Conservation (phyloP, 1,284 basidiomycete species). For the Lignosus rhinocerotis region DNA sequence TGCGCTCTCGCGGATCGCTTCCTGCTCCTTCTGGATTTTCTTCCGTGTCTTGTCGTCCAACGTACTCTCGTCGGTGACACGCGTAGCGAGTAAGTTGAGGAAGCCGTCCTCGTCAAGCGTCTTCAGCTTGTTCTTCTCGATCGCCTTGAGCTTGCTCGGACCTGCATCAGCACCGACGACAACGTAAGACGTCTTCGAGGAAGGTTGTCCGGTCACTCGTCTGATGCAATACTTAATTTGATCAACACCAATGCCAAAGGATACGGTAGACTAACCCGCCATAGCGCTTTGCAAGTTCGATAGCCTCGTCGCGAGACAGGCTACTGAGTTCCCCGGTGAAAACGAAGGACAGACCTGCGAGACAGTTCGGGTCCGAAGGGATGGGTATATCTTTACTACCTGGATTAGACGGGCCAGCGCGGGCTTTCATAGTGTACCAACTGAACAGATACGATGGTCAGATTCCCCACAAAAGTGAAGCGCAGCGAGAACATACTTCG, state of each 20-base stretch:
- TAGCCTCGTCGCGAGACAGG: constrained; percentile 86
- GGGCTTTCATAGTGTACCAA: constrained; percentile 66
- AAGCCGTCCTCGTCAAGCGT: constrained; percentile 91
- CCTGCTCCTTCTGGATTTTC: constrained; percentile 82
- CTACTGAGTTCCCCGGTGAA: constrained; percentile 93
- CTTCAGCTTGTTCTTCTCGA: constrained; percentile 76
- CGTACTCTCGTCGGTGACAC: constrained; percentile 41
- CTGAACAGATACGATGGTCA: constrained; percentile 35
- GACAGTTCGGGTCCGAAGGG: constrained; percentile 69
- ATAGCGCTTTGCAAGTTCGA: constrained; percentile 89
- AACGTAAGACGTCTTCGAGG: constrained; percentile 89
- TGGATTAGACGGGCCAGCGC: constrained; percentile 70
- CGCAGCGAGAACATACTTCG: constrained; percentile 35
- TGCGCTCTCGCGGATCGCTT: constrained; percentile 72
- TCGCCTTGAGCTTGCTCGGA: constrained; percentile 81
- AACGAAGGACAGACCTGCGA: constrained; percentile 89
- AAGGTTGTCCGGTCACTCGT: constrained; percentile 85
- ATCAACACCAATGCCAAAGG: background rate
- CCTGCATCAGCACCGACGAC: constrained; percentile 90
- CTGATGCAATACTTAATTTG: constrained; percentile 40
- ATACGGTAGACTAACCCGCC: constrained; percentile 68
- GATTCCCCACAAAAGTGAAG: background rate
- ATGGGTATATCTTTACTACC: constrained; percentile 86
- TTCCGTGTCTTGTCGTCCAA: constrained; percentile 82
- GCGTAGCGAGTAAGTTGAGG: constrained; percentile 76